Evolutionary conservation across 2,329 filamentous ascomycete genomes (phyloP), one percentile per base, ranked within the genome.

Genomic region (Ophiostoma ulmi): DNA sequence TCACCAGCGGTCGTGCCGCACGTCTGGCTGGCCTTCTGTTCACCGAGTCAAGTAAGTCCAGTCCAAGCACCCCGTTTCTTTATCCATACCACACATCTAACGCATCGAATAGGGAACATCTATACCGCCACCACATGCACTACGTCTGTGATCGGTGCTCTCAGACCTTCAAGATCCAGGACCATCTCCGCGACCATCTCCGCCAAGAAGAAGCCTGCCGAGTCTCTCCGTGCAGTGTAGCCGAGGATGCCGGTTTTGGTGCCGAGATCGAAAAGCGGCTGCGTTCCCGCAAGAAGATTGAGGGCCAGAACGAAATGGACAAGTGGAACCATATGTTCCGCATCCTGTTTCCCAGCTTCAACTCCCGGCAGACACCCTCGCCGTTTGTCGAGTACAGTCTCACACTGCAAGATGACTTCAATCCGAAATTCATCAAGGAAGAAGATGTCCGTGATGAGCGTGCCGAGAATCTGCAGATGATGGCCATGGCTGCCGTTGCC

Each of bases 291-390:
- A 74, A 78, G 74, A 74, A 78, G 76, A 69, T 75, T 69, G 71
- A 75, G n/a, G 66, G 75, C 73, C 68, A 74, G 20, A 75, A 72
- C 0, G 80, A 81, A 52, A 75, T 76, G 10, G 78, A 81, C 63
- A 80, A 79, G 66, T 82, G 80, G 80, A 73, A 72, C 5, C 77
- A 79, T 44, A 77, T 80, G 22, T 81, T 79, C 73, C 74, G 75
- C 3, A 73, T 80, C 0, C 74, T 82, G 0, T 81, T 82, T 44
- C 79, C 80, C 0, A 76, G 75, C 17, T 77, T 72, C 26, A 69
- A 69, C 17, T 70, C 73, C 68, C 70, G 75, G 3, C 74, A 75
- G 38, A 77, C 78, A 4, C 80, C 80, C 2, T 77, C 74, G 22
- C 79, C 79, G 11, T 80, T 44, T n/a, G 26, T 35, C 20, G 61